Conservation (phyloP, 345 rosid genomes). For the Eucalyptus guilfoylei region DNA sequence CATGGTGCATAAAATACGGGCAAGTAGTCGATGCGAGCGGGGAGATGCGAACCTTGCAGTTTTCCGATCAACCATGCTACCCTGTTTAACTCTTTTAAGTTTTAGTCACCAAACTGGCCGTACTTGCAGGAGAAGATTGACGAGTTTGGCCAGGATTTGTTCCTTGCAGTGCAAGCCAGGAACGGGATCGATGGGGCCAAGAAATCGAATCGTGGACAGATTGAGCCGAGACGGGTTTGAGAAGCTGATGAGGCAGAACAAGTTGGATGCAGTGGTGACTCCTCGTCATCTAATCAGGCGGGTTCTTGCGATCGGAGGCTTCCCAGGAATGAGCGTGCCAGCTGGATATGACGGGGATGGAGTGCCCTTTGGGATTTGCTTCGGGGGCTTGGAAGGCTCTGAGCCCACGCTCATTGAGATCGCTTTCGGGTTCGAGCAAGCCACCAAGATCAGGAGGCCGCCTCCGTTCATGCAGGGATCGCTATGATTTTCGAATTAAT, state of each 20-base stretch:
- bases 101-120: not conserved
- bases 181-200: constrained; percentile 15
- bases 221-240: constrained; percentile 34
- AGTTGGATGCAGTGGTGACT: constrained; percentile 48
- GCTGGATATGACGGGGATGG: constrained; percentile 43
- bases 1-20: not conserved
- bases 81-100: not conserved
- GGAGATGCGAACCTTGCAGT: not conserved
- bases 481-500: not conserved
- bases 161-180: constrained; percentile 27
- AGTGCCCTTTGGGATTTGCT: constrained; percentile 51
- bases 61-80: not conserved
- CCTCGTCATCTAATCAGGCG: not conserved
- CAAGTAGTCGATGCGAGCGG: not conserved
- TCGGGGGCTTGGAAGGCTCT: constrained; percentile 48
- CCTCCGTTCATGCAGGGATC: constrained; percentile 1
- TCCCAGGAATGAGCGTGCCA: constrained; percentile 57
- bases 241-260: constrained; percentile 31
- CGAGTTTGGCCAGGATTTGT: constrained; percentile 28
- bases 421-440: constrained; percentile 67
- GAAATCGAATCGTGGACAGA: constrained; percentile 3
- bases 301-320: constrained; percentile 58
- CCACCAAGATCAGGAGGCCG: constrained; percentile 47
- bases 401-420: constrained; percentile 67
- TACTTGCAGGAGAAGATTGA: constrained; percentile 34